These are phyloP conservation scores for Pseudoneurospora amorphoporcata DNA, from an alignment of 495 filamentous ascomycete species.

Conservation along the genomic window DNA sequence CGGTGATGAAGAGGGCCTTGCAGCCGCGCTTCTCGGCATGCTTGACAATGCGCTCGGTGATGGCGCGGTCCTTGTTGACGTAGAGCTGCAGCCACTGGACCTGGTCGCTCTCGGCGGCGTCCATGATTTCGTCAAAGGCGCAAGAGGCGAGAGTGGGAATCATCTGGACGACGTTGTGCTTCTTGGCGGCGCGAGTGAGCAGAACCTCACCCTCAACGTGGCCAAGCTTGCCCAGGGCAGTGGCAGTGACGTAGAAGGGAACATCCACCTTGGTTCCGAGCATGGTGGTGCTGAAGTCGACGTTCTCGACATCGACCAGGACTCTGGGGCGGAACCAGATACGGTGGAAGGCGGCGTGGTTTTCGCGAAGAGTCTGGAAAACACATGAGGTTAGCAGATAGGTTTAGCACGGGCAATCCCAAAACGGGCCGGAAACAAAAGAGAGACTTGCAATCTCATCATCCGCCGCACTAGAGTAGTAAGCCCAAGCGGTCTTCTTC, in stretches of 20 bases:
- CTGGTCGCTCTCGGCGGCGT: constrained; percentile 69
- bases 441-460: constrained; percentile 72
- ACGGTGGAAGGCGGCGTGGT: constrained; percentile 90
- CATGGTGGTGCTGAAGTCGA: constrained; percentile 84
- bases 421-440: constrained; percentile 18
- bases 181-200: constrained; percentile 71
- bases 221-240: constrained; percentile 83
- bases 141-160: constrained; percentile 97
- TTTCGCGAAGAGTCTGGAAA: constrained; percentile 84
- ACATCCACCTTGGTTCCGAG: constrained; percentile 71
- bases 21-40: constrained; percentile 89
- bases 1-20: constrained; percentile 96
- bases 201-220: constrained; percentile 83
- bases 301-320: constrained; percentile 73
- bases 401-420: not conserved
- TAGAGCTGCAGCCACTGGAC: constrained; percentile 97
- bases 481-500: constrained; percentile 94
- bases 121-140: constrained; percentile 93
- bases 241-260: constrained; percentile 89
- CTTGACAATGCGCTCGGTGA: constrained; percentile 81
- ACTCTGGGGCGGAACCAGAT: constrained; percentile 93
- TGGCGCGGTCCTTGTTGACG: constrained; percentile 91
- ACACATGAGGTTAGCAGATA: not conserved
- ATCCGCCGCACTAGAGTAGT: constrained; percentile 92
- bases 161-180: constrained; percentile 89